These are phyloP conservation scores for Myochromella boudieri DNA, from an alignment of 768 basidiomycete species.

Conservation along the genomic window DNA sequence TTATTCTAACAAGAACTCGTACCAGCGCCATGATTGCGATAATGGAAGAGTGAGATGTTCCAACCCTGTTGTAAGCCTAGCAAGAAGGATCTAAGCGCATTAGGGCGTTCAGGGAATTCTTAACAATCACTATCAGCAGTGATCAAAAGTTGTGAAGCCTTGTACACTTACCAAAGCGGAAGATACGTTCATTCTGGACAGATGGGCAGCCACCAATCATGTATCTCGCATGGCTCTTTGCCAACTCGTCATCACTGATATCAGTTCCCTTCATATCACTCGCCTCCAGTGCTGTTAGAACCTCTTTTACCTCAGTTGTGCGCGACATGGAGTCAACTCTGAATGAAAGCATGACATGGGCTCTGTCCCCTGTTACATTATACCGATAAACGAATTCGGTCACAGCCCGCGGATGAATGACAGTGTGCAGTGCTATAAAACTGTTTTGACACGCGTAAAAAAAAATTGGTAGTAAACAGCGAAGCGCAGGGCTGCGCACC, in stretches of 20 bases:
- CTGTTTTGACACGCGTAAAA: constrained; percentile 37
- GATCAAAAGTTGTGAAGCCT: constrained; percentile 4
- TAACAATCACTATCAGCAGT: constrained; percentile 1
- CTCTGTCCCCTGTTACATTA: constrained; percentile 62
- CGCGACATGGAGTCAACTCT: constrained; percentile 65
- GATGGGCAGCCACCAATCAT: constrained; percentile 85
- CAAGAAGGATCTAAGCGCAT: constrained; percentile 88
- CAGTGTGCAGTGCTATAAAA: constrained; percentile 82
- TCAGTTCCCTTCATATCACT: constrained; percentile 83
- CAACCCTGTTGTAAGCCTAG: constrained; percentile 78
- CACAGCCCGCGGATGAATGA: constrained; percentile 88
- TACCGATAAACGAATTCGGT: constrained; percentile 97
- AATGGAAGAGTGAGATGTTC: constrained; percentile 98
- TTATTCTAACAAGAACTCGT: constrained; percentile 29
- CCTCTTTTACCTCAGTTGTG: constrained; percentile 56
- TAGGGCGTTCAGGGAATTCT: constrained; percentile 97
- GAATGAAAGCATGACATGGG: constrained; percentile 92
- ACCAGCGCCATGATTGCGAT: constrained; percentile 97
- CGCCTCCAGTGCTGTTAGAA: constrained; percentile 62
- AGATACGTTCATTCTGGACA: constrained; percentile 84
- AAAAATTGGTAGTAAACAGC: background rate
- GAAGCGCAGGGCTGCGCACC: constrained; percentile 42
- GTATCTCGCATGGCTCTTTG: constrained; percentile 92
- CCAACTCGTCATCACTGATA: constrained; percentile 93
- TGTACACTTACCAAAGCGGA: constrained; percentile 80